Base-by-base conservation (phyloP, 2,329 filamentous ascomycete genomes). In the Trichoderma guizhouense region DNA sequence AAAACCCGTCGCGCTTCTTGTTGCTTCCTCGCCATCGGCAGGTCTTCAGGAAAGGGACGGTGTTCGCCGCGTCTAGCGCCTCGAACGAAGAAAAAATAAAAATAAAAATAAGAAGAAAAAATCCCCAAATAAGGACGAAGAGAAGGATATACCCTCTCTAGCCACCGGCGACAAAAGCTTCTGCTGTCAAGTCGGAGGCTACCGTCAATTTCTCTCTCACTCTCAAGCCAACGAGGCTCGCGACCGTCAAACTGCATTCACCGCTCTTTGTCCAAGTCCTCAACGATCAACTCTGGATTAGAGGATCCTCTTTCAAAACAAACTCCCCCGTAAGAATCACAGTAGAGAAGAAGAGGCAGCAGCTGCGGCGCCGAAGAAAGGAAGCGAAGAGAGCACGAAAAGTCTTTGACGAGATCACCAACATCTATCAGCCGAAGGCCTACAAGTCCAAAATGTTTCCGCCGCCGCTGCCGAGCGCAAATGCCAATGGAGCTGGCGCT, bases 161-260 rank as follows among this genome's bases (percentile, higher is more conserved):
- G 14, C 39, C 26, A n/a, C 28, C 26, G 11, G 32, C 68, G 26
- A 15, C 30, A 32, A 60, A 53, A 24, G 61, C 60, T 24, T 39
- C 51, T 67, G n/a, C 53, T 71, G 24, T 51, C 24, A 32, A 47
- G 32, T 64, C 60, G 68, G 58, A 32, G 61, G 61, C 69, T 34
- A 30, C 61, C 47, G 64, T 32, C 32, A 12, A 30, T 21, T 24
- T 39, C 39, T 47, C n/a, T 51, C 34, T 57, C 24, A 39, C 36
- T 39, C 43, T 57, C 39, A 61, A 39, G 36, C 62, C 32, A 43
- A n/a, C 51, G 62, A 21, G 39, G 39, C 68, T 55, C 30, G 32
- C 61, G 77, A 82, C 82, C 88, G 88, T 80, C 87, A 91, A 90
- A 80, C 86, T 90, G 90, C 90, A 92, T 90, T 92, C 90, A 76